Evolutionary conservation across 1,284 basidiomycete species (phyloP).

Genomic region (Hypsizygus ulmarius): DNA sequence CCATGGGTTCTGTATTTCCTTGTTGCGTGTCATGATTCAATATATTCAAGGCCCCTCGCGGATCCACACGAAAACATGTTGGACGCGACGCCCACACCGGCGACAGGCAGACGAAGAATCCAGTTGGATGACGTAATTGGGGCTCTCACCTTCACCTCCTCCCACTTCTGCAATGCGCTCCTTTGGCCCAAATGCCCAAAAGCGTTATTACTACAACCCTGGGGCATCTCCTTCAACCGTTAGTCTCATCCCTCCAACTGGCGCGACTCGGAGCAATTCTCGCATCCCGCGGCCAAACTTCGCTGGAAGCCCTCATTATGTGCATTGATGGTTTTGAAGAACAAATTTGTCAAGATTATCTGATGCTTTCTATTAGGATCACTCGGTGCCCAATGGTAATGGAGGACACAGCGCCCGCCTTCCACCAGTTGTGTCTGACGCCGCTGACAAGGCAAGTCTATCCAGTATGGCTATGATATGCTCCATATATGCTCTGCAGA

Average conservation of each 20-base stretch:
- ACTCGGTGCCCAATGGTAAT: no score
- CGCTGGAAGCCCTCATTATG: background rate
- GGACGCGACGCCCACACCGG: no score
- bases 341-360: no score
- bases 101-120: background rate
- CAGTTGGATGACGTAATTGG: background rate
- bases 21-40: no score
- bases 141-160: background rate
- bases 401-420: no score
- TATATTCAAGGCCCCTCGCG: no score
- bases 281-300: constrained; percentile 6
- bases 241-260: constrained; percentile 12
- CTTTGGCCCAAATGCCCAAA: constrained; percentile 4
- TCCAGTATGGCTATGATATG: background rate
- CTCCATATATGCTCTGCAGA: background rate
- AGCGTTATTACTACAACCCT: constrained; percentile 4
- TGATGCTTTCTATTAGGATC: no score
- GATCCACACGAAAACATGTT: no score
- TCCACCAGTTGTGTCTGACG: background rate
- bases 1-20: background rate
- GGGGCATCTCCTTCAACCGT: constrained; percentile 12
- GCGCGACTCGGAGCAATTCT: background rate
- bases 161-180: constrained; percentile 6
- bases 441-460: background rate
- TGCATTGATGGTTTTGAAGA: background rate